phyloP scores from a whole-genome alignment of 345 rosid species.

The Rubroshorea leprosula region DNA sequence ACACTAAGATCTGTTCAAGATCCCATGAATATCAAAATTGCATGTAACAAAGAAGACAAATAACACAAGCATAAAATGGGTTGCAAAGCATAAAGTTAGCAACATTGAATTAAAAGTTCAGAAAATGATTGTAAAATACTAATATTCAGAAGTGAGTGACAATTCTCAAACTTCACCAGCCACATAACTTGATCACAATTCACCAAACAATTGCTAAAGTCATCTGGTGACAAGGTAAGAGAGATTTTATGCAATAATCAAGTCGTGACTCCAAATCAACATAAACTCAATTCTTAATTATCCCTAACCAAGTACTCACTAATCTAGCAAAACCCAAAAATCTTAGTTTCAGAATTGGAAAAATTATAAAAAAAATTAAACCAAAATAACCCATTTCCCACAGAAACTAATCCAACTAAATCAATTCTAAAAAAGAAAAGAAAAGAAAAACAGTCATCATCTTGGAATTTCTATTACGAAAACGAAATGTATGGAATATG shows the following conservation, averaged over 20 bases:
- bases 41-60: no score
- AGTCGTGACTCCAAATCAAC: background rate
- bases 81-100: no score
- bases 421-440: background rate
- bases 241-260: background rate
- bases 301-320: background rate
- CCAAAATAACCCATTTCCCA: background rate
- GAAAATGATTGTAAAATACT: no score
- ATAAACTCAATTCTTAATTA: background rate
- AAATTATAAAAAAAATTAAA: background rate
- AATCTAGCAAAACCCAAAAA: background rate
- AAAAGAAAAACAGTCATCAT: background rate
- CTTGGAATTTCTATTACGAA: background rate
- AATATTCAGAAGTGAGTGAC: background rate
- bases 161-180: no score
- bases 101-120: no score
- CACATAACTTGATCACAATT: no score
- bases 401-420: background rate
- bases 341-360: background rate
- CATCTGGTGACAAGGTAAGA: background rate
- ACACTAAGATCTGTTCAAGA: no score
- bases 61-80: no score
- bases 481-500: background rate
- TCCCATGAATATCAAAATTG: no score
- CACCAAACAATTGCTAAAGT: no score